Percentiles rank a stretch among this genome's conserved stretches.
Conservation (phyloP, 345 rosid genomes). For the Salix viminalis region DNA sequence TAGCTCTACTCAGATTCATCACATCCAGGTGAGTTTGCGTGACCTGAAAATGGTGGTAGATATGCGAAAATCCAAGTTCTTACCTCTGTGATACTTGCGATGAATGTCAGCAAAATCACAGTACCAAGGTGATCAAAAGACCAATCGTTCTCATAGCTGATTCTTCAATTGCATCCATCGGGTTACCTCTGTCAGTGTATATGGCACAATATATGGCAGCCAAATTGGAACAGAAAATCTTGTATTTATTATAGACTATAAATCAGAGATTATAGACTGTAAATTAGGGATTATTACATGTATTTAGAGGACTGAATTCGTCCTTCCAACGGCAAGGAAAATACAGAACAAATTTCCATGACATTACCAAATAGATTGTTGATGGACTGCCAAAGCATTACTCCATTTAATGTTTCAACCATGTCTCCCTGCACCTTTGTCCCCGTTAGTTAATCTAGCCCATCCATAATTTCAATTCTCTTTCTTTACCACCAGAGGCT, state of each 20-base stretch:
- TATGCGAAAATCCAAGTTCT: not conserved
- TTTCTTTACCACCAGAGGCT: constrained; percentile 89
- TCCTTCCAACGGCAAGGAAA: too few species aligned
- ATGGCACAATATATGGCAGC: too few species aligned
- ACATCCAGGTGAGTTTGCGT: not conserved
- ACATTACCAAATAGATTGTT: not conserved
- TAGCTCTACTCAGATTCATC: not conserved
- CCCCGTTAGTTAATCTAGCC: constrained; percentile 37
- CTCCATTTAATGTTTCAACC: not conserved
- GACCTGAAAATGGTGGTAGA: not conserved
- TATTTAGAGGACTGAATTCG: too few species aligned
- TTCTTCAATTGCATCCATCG: not conserved
- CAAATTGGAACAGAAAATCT: too few species aligned
- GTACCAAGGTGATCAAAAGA: not conserved
- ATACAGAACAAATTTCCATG: too few species aligned
- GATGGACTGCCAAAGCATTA: not conserved
- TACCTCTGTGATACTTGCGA: not conserved
- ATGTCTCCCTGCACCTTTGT: not conserved
- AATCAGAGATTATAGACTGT: too few species aligned
- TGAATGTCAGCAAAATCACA: not conserved
- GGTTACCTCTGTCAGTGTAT: not conserved
- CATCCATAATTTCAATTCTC: constrained; percentile 90
- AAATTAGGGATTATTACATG: too few species aligned
- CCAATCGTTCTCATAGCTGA: not conserved
- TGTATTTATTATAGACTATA: too few species aligned